Evolutionary conservation across 345 rosid genomes (phyloP).

Genomic region (thale cress (Arabidopsis thaliana)): TAIR10.1 NC_003071.7:12049501-12050000

Average conservation of each 20-base stretch:
- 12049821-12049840: conserved; percentile 30
- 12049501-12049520: background rate
- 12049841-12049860: conserved; percentile 36
- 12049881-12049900: conserved; percentile 30
- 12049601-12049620: conserved; percentile 30
- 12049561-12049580: conserved; percentile 23
- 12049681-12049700: conserved; percentile 43
- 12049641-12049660: background rate
- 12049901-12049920: conserved; percentile 40
- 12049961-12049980: conserved; percentile 30
- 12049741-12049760: background rate
- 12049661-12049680: conserved; percentile 33
- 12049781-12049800: conserved; percentile 1
- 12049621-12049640: conserved; percentile 34
- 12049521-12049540: conserved; percentile 21
- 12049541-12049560: conserved; percentile 36
- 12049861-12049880: conserved; percentile 32
- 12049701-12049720: background rate
- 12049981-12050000: conserved; percentile 44
- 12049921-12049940: conserved; percentile 26
- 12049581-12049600: conserved; percentile 44
- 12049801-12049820: background rate
- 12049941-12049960: conserved; percentile 30
- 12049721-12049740: conserved; percentile 20
- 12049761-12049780: background rate